Evolutionary conservation across 208 protist genomes (phyloP), one percentile per base, ranked within the genome.

Genomic region (Acanthamoeba triangularis): DNA sequence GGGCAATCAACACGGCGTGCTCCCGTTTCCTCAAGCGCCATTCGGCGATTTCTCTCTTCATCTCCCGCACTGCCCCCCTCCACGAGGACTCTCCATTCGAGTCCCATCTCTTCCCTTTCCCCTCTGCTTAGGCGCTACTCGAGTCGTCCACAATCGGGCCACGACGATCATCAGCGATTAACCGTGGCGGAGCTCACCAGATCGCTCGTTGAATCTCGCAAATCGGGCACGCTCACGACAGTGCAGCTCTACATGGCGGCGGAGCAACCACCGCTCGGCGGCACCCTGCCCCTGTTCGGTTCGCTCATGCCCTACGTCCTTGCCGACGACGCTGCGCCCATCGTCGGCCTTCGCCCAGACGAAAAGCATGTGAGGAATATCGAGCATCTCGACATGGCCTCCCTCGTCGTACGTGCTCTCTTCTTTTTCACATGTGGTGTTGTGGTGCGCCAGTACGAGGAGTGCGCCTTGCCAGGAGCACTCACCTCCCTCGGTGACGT

Each of bases 221-320:
- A 76, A 33, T 93, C 87, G 11, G 87, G 87, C 52, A 74, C 87
- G 25, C 87, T 93, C 59, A 76, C 87, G 28, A 93, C 87, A 5
- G 63, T 93, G 3, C 61, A 74, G 87, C 87, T 93, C 30, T 93
- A 54, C 59, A 8, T n/a, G 20, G 61, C 41, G 23, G 20, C 52
- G 3, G 37, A 93, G 3, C 16, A 44, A 16, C n/a, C 8, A 37
- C 23, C 47, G n/a, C 33, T 28, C 41, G 25, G 41, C 59, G 80
- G 72, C 37, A n/a, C 49, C 6, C 47, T 88, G n/a, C 87, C 87
- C 35, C 87, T 93, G 20, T 93, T 47, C 33, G 87, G 87, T 23
- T 93, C 87, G 23, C 63, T 93, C 41, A 93, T 93, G 87, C 87
- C 87, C 61, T 93, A 93, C 87, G 56, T 93, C 20, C 87, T 93